Conservation (phyloP, 75 land plant species). For the Pinus albicaulis region DNA sequence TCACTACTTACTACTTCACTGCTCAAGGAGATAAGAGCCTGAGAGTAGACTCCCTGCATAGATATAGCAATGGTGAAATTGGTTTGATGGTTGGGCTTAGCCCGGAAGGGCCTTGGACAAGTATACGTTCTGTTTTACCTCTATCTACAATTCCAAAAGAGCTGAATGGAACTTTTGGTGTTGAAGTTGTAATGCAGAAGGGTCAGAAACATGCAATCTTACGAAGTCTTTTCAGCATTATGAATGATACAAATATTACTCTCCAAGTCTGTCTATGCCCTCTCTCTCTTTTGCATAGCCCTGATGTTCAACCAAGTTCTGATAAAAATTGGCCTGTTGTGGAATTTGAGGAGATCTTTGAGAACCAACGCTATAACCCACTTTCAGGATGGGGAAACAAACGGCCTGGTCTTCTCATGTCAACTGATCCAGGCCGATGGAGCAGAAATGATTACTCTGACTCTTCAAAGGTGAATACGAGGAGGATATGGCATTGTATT, state of each 20-base stretch:
- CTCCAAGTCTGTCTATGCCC: constrained; percentile 70
- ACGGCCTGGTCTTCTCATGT: constrained; percentile 40
- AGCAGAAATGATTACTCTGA: constrained; percentile 68
- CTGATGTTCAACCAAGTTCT: constrained; percentile 11
- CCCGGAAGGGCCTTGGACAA: constrained; percentile 76
- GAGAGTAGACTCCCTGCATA: background rate
- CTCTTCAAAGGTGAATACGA: constrained; percentile 39
- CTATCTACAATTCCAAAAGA: constrained; percentile 65
- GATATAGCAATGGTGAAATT: constrained; percentile 27
- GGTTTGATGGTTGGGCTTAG: constrained; percentile 70
- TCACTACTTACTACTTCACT: constrained; percentile 53
- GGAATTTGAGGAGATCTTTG: constrained; percentile 62
- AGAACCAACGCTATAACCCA: constrained; percentile 80
- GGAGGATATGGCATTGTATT: background rate
- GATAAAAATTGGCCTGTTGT: constrained; percentile 14
- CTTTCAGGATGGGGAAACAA: constrained; percentile 75
- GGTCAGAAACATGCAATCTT: constrained; percentile 78
- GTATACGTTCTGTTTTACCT: constrained; percentile 64
- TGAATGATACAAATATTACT: constrained; percentile 71
- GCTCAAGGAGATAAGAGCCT: constrained; percentile 8
- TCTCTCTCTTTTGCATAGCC: constrained; percentile 25
- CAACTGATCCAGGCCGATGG: constrained; percentile 78
- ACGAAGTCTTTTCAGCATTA: constrained; percentile 69
- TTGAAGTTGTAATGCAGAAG: constrained; percentile 79
- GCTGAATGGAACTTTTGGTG: constrained; percentile 54